phyloP scores from a whole-genome alignment of 768 basidiomycete species.

The Daedaleopsis nitida region DNA sequence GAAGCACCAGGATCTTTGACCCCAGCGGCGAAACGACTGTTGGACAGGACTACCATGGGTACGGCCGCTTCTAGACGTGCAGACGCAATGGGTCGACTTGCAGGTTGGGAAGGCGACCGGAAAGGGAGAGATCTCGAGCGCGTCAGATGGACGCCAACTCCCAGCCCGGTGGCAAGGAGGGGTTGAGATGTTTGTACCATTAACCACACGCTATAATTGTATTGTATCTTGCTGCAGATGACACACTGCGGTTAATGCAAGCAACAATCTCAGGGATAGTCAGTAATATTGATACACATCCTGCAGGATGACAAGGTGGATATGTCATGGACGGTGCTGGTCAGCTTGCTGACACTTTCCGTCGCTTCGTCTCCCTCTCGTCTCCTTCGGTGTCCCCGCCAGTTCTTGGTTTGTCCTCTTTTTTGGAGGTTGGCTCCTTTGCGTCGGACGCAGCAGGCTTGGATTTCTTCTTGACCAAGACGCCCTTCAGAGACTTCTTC shows the following conservation, averaged over 20 bases:
- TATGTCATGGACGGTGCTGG: not conserved
- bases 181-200: slow-evolving; percentile 8
- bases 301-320: not conserved
- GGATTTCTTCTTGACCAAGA: slow-evolving; percentile 76
- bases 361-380: slow-evolving; percentile 56
- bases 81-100: slow-evolving; percentile 63
- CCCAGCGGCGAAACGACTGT: slow-evolving; percentile 78
- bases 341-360: slow-evolving; percentile 46
- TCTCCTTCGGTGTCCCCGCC: slow-evolving; percentile 13
- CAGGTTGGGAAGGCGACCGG: slow-evolving; percentile 56
- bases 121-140: slow-evolving; percentile 65
- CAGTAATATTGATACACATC: not conserved
- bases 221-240: not conserved
- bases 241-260: not conserved
- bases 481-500: slow-evolving; percentile 74
- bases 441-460: slow-evolving; percentile 36
- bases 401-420: slow-evolving; percentile 21
- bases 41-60: slow-evolving; percentile 72
- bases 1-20: slow-evolving; percentile 77
- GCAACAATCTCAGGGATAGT: not conserved
- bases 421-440: slow-evolving; percentile 13
- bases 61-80: slow-evolving; percentile 62
- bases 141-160: slow-evolving; percentile 82
- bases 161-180: slow-evolving; percentile 45
- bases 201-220: not conserved